Base-by-base conservation (phyloP, 2,329 filamentous ascomycete genomes). In the Penicillium verrucosum region DNA sequence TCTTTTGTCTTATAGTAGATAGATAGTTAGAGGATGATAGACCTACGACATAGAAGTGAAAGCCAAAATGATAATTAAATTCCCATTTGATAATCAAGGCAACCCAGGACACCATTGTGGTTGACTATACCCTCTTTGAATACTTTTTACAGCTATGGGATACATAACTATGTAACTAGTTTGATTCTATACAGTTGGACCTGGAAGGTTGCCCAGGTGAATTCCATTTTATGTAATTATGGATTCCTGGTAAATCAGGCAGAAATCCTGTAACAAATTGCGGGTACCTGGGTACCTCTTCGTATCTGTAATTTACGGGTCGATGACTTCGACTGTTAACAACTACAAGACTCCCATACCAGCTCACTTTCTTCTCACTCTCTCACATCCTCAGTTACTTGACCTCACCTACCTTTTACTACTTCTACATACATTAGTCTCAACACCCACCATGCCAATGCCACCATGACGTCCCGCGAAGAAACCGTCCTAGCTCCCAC, bases 401-500 rank as follows among this genome's bases (percentile, higher is more conserved):
- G 5, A 40, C 18, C 10, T n/a, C 6, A 30, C 27, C 36, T 52
- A 6, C 7, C 14, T 23, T 5, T 16, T 3, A 18, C 5, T 25
- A 34, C 21, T 36, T 47, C 25, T 9, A 27, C 5, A 55, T 29
- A 18, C 40, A 52, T 45, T 34, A 4, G 21, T 11, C n/a, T 27
- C 30, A 34, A 52, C 60, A 49, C 60, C 50, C 70, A 70, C 60
- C 64, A 75, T 76, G 74, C 65, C 66, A 60, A 65, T 63, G 57
- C 61, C 68, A 71, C 71, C 67, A 77, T 77, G 73, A 76, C 73
- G 44, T 73, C 71, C 64, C 75, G 76, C 66, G 75, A 76, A 68
- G 74, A 78, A 69, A 76, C 69, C 65, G 74, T 80, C 62, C 74
- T 80, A 52, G 72, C 71, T 68, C 65, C 72, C 64, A 73, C 73